These are phyloP conservation scores for Helianthus tuberosus DNA, from an alignment of 129 eudicot genomes.

Conservation along the genomic window DNA sequence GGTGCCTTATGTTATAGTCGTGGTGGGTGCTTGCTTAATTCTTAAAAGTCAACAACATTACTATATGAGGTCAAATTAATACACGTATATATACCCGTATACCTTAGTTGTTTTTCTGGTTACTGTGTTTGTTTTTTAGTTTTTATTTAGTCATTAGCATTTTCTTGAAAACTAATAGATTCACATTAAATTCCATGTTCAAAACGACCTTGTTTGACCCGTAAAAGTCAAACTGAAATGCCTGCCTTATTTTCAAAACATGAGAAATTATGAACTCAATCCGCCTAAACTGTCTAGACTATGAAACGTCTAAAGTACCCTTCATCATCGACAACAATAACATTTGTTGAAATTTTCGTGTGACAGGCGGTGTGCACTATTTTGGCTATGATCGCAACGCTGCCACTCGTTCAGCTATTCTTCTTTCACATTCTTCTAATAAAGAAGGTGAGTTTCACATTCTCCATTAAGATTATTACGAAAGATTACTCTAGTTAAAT, in stretches of 20 bases:
- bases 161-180: background rate
- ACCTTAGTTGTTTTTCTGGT: background rate
- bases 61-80: background rate
- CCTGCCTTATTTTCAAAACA: no score
- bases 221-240: background rate
- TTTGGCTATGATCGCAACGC: conserved; percentile 97
- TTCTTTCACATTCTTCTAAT: conserved; percentile 98
- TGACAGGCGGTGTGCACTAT: conserved; percentile 92
- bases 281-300: background rate
- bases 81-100: background rate
- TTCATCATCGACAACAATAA: background rate
- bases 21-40: conserved; percentile 53
- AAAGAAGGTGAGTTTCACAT: conserved; percentile 63
- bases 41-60: background rate
- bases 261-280: no score
- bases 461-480: background rate
- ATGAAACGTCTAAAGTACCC: conserved; percentile 4
- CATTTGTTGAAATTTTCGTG: background rate
- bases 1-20: conserved; percentile 85
- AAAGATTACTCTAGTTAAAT: background rate
- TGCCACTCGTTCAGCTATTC: conserved; percentile 93
- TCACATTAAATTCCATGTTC: background rate
- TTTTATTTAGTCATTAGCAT: no score
- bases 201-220: background rate
- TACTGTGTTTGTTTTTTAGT: no score